Evolutionary conservation across 305 asterid genomes (phyloP).

Genomic region (Ajuga reptans): DNA sequence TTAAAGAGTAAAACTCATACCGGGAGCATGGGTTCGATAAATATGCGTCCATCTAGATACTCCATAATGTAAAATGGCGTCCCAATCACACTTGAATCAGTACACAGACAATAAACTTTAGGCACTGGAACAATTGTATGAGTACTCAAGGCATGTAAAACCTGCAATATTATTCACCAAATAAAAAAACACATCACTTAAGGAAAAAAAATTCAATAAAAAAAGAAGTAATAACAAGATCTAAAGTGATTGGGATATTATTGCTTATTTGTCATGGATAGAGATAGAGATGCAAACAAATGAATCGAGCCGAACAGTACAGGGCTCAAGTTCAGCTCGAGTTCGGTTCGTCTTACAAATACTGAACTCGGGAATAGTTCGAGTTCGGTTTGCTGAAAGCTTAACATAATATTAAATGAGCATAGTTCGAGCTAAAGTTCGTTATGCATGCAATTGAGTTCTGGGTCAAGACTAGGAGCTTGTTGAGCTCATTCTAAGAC

Average conservation of each 20-base stretch:
- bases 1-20: conserved; percentile 36
- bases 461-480: no score
- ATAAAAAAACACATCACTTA: not conserved
- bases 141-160: conserved; percentile 69
- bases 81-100: conserved; percentile 73
- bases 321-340: no score
- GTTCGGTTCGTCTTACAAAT: no score
- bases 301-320: no score
- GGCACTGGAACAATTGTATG: conserved; percentile 82
- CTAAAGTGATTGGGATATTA: not conserved
- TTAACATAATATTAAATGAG: no score
- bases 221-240: not conserved
- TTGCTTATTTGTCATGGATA: not conserved
- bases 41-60: conserved; percentile 86
- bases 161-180: conserved; percentile 40
- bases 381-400: no score
- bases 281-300: not conserved
- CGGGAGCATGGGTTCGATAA: conserved; percentile 67
- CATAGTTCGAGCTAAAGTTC: no score
- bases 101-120: conserved; percentile 77
- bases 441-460: no score
- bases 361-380: no score
- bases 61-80: conserved; percentile 97
- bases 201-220: not conserved
- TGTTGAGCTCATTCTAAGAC: no score